Evolutionary conservation across 371 early-diverging fungal species (phyloP), one percentile per base, ranked within the genome.

Genomic region (Parasitella parasitica): DNA sequence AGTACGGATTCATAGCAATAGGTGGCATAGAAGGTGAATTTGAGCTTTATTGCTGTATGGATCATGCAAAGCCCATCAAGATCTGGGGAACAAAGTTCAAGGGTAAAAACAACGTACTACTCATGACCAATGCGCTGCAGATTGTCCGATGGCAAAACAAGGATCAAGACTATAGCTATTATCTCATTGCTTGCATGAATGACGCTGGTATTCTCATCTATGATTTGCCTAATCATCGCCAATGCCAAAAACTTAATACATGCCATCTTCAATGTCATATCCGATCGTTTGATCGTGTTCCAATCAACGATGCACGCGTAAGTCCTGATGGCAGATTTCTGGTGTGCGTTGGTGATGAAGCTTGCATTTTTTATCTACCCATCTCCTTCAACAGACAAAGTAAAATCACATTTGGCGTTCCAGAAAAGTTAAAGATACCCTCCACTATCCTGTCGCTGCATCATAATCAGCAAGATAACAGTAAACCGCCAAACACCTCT

Each of bases 271-370:
- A 72, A 50, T 63, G 56, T 6, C 78, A 81, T 57, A 57, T 77
- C 8, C 70, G 73, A 2, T 71, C 70, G 7, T 86, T 86, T 62
- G 65, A 74, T 37, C 70, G 66, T 9, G 75, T 75, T 7, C 66
- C 76, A 1, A 67, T 86, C 72, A 86, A 86, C 43, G 84, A 86
- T 58, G 84, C 84, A 54, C 72, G 71, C 57, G 73, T 75, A n/a
- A 83, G 82, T 24, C 84, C 79, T 4, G 73, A 83, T 18, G 82
- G 81, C 18, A 63, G 66, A 2, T 71, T 71, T 54, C 69, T 86
- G 50, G 79, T 80, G 0, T 81, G 81, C 35, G 82, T 86, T 3
- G 84, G 86, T 15, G 86, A 86, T 52, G 75, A 74, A 28, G 55
- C 71, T 4, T 71, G 65, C 26, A 59, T 63, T n/a, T 54, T 56